Base-by-base conservation (phyloP, 2,329 filamentous ascomycete genomes). In the Sporothrix dimorphospora region DNA sequence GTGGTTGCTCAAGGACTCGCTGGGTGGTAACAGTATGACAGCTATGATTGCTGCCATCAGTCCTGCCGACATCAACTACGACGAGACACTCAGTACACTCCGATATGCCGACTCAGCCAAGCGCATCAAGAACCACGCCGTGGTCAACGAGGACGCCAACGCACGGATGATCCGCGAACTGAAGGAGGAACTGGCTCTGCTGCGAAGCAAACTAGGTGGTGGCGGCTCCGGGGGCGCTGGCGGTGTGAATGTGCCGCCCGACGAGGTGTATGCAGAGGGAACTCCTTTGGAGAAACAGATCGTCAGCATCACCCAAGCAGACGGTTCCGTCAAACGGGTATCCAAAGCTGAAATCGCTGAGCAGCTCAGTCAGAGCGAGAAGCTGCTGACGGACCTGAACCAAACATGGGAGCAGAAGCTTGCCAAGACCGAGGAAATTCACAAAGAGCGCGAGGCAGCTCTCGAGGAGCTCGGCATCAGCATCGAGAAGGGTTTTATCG, bases 31-130 rank as follows among this genome's bases (percentile, higher is more conserved):
- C 86, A 98, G 95, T 81, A 95, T 98, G 93, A 99, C 96, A 30
- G 96, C 96, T 73, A 99, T 99, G 97, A 99, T 99, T 85, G 97
- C 96, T 68, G 95, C 95, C 69, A 98, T 99, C 79, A 98, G 94
- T 78, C 96, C 96, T 4, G 96, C 96, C 71, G 96, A 99, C 82
- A 98, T 98, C 84, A 99, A 99, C 82, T 98, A 97, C 79, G 96
- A 99, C 76, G 96, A 99, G 82, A 99, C 97, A 0, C 86, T 99
- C 21, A 96, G 94, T 80, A 99, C 96, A 0, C 86, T 99, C 38
- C 90, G 97, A 78, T 99, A 99, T 81, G 96, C 97, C 71, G 95
- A 99, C 80, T 98, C 94, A 8, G 96, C 96, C 34, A 99, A 99
- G 84, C 91, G 96, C 77, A 99, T 99, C 87, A 98, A 98, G 93